These are phyloP conservation scores for Eucalyptus shirleyi DNA, from an alignment of 345 rosid species.

Conservation along the genomic window DNA sequence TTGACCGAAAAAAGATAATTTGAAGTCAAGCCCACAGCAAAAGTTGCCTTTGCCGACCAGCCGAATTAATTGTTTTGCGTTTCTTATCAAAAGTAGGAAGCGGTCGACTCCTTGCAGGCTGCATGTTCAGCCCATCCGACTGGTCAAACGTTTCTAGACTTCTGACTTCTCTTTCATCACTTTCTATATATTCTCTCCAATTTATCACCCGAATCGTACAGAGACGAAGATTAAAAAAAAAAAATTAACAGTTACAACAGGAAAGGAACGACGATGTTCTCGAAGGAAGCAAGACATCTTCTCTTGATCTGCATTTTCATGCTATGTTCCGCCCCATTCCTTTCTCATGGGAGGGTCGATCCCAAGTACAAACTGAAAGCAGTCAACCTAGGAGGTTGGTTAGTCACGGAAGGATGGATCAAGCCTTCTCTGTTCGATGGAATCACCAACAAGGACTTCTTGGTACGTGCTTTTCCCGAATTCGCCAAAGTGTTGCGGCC, in stretches of 20 bases:
- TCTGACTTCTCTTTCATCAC: neutral
- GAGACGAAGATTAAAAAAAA: neutral
- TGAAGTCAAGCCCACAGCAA: neutral
- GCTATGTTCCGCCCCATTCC: neutral
- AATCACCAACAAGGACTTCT: constrained; percentile 46
- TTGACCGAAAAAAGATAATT: neutral
- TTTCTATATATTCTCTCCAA: neutral
- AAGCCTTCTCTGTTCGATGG: constrained; percentile 56
- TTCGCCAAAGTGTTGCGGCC: neutral
- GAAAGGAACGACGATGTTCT: neutral
- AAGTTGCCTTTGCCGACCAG: neutral
- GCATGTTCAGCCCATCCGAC: neutral
- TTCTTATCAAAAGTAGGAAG: neutral
- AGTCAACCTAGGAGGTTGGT: constrained; percentile 68
- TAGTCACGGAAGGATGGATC: constrained; percentile 63
- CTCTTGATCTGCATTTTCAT: neutral
- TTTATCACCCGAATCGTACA: neutral
- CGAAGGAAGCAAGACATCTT: neutral
- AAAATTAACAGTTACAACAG: neutral
- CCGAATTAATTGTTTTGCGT: neutral
- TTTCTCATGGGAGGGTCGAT: neutral
- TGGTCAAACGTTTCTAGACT: neutral
- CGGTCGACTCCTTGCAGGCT: neutral
- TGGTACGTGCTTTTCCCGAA: constrained; percentile 1
- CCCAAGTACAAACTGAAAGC: constrained; percentile 19